Evolutionary conservation across 495 filamentous ascomycete genomes (phyloP).

Genomic region (Xylaria nigripes): DNA sequence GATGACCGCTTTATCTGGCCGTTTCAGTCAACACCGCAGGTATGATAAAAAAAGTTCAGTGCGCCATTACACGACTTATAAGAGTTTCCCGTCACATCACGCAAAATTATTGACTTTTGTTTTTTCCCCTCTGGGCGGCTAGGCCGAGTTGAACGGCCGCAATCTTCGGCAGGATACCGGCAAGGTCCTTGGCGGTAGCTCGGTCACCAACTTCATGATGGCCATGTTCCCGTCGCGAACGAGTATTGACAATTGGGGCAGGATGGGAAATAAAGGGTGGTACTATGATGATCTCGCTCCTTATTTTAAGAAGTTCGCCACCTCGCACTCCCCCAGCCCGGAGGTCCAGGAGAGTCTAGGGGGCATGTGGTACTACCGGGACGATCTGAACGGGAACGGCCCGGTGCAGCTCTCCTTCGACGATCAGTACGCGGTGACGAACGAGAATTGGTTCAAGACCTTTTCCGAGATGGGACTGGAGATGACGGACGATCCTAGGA

Average conservation of each 20-base stretch:
- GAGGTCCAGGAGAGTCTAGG: slow-evolving; percentile 22
- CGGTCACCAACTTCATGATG: slow-evolving; percentile 47
- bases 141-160: slow-evolving; percentile 28
- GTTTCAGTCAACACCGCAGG: slow-evolving; percentile 42
- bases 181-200: slow-evolving; percentile 50
- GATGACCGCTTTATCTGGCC: slow-evolving; percentile 51
- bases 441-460: slow-evolving; percentile 32
- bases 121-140: not conserved
- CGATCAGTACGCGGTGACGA: slow-evolving; percentile 27
- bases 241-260: slow-evolving; percentile 46
- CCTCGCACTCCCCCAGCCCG: slow-evolving; percentile 22
- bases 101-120: not conserved
- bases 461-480: slow-evolving; percentile 28
- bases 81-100: too few species aligned
- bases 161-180: slow-evolving; percentile 39
- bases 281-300: slow-evolving; percentile 40
- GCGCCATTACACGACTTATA: not conserved
- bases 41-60: slow-evolving; percentile 16
- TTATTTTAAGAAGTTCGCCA: slow-evolving; percentile 40
- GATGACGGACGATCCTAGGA: slow-evolving; percentile 30
- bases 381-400: slow-evolving; percentile 26
- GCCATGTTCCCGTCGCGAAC: slow-evolving; percentile 37
- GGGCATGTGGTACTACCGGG: slow-evolving; percentile 28
- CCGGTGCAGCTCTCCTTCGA: slow-evolving; percentile 36
- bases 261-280: slow-evolving; percentile 49